These are phyloP conservation scores for Ophiostoma montium DNA, from an alignment of 2,329 filamentous ascomycete genomes.

Conservation along the genomic window DNA sequence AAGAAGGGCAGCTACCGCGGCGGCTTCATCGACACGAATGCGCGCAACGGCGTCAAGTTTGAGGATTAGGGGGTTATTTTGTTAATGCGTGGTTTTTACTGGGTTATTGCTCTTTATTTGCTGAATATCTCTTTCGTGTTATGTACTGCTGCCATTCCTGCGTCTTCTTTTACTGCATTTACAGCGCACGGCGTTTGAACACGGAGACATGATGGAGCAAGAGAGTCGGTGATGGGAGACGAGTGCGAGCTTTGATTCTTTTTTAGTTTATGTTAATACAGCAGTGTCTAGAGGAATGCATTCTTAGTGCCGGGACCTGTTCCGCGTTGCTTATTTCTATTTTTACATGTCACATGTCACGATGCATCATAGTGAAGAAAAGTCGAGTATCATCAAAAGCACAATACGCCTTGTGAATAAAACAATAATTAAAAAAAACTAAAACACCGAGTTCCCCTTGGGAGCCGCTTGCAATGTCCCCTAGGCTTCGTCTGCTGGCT, in stretches of 20 bases:
- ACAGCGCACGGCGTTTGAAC: slow-evolving; percentile 6
- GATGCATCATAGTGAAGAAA: too few species aligned
- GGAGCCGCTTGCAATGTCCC: too few species aligned
- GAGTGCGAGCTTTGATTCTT: neutral
- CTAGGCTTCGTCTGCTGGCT: neutral
- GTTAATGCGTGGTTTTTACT: neutral
- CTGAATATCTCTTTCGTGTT: neutral
- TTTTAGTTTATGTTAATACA: neutral
- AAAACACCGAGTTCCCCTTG: neutral
- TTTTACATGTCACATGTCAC: too few species aligned
- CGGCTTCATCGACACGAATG: slow-evolving; percentile 69
- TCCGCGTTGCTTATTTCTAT: too few species aligned
- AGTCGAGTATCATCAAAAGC: too few species aligned
- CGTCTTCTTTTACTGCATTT: slow-evolving; percentile 1
- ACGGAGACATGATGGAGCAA: slow-evolving; percentile 2
- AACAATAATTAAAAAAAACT: neutral
- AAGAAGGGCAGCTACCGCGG: slow-evolving; percentile 83
- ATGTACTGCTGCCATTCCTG: neutral
- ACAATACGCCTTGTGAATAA: neutral
- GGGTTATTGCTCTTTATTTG: neutral
- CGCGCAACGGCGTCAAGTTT: slow-evolving; percentile 84
- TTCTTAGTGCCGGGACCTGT: too few species aligned
- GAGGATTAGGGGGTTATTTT: slow-evolving; percentile 29
- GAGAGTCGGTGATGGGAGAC: neutral
- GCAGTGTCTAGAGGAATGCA: neutral